Base-by-base conservation (phyloP, 2,329 filamentous ascomycete genomes). In the Cladosporium colombiae region DNA sequence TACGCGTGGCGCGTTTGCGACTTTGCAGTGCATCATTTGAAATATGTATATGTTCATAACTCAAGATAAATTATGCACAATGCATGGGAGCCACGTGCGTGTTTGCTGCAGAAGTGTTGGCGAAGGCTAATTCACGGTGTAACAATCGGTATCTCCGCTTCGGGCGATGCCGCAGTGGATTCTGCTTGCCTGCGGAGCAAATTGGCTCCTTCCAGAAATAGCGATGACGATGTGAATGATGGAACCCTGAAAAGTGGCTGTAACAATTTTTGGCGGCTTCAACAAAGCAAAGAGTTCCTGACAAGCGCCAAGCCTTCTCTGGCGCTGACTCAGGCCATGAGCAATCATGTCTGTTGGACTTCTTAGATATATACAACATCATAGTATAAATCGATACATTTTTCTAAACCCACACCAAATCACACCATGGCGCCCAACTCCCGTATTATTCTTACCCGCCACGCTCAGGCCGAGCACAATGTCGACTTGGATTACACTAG, bases 401-500 rank as follows among this genome's bases (percentile, higher is more conserved):
- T 21, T 29, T 21, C 11, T 35, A 3, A 33, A 37, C 13, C 35
- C 21, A 59, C 7, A 21, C 27, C 7, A 16, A 37, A 55, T 14
- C 16, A 44, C 46, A 67, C 67, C n/a, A 76, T 76, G 74, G 74
- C 74, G n/a, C 74, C 74, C 8, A 67, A 70, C 57, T 75, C 73
- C 11, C 72, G 74, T 23, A 73, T 76, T 57, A 73, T 74, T 64
- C 70, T 76, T 18, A 74, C 73, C 8, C 68, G 74, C 23, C 74
- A 76, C 63, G 74, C 74, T 16, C 56, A 65, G 56, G 74, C 74
- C 35, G 74, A 75, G 66, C 74, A 76, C 69, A 75, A 75, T 65
- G 74, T 76, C 21, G 73, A 69, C 57, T 62, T 74, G 4, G 74
- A 76, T 60, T 75, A 74, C 62, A 67, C 52, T 64, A 76, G 74